phyloP scores from a whole-genome alignment of 805 yeast species.

The Saccharomycopsis fermentans region DNA sequence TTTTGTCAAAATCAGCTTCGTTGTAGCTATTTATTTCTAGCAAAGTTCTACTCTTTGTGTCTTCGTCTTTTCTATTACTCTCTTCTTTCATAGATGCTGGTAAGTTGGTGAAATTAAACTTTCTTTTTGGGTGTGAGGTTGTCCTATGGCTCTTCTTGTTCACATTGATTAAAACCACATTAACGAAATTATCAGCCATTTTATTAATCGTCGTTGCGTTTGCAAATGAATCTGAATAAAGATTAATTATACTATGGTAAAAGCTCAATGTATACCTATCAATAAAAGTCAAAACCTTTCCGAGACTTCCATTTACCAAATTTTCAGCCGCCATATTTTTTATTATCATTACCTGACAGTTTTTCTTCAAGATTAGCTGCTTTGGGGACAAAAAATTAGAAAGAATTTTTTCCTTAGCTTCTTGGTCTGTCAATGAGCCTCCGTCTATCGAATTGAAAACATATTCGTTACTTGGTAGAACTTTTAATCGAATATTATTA shows the following conservation, averaged over 20 bases:
- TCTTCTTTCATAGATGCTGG: neutral
- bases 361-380: constrained; percentile 45
- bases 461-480: constrained; percentile 35
- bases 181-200: constrained; percentile 19
- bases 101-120: neutral
- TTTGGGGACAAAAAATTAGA: constrained; percentile 56
- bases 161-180: neutral
- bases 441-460: constrained; percentile 41
- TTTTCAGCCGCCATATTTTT: constrained; percentile 63
- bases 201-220: constrained; percentile 14
- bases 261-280: constrained; percentile 40
- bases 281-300: constrained; percentile 52
- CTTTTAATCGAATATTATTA: constrained; percentile 39
- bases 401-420: constrained; percentile 25
- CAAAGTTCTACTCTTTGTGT: neutral
- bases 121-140: neutral
- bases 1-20: constrained; percentile 20
- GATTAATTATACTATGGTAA: constrained; percentile 22
- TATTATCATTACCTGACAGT: constrained; percentile 77
- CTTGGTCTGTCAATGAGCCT: constrained; percentile 9
- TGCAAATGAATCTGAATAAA: neutral
- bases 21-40: constrained; percentile 26
- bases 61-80: constrained; percentile 5
- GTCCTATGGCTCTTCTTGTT: constrained; percentile 12
- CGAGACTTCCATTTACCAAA: constrained; percentile 70